Evolutionary conservation across 2,329 filamentous ascomycete species (phyloP).

Genomic region (Ascochyta clinopodiicola): DNA sequence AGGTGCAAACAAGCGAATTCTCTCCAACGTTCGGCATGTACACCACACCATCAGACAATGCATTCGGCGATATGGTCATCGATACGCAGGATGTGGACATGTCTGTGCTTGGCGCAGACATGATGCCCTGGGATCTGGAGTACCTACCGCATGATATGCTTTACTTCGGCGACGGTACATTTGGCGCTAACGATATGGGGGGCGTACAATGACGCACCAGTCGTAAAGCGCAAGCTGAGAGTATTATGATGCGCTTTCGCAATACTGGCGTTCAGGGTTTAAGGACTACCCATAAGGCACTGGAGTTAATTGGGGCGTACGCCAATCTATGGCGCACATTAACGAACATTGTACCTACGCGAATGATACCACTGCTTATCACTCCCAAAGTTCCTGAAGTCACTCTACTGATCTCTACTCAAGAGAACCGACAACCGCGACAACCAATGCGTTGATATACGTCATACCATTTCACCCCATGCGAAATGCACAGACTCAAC

Average conservation of each 20-base stretch:
- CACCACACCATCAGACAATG: constrained; percentile 33
- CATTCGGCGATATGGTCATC: constrained; percentile 68
- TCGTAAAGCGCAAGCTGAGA: neutral
- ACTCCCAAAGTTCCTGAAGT: neutral
- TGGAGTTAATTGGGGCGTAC: neutral
- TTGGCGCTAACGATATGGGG: constrained; percentile 8
- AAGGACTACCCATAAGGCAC: neutral
- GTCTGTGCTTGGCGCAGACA: constrained; percentile 69
- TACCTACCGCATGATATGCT: constrained; percentile 73
- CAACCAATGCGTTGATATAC: neutral
- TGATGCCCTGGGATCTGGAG: constrained; percentile 75
- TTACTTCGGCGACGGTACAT: constrained; percentile 40
- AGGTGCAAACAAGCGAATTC: constrained; percentile 18
- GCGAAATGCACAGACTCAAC: neutral
- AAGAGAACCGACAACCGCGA: neutral
- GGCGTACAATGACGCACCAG: neutral
- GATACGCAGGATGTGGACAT: constrained; percentile 81
- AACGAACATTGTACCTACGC: neutral
- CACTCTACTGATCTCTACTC: neutral
- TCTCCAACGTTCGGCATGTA: constrained; percentile 37
- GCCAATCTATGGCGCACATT: neutral
- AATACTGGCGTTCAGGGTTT: constrained; percentile 7
- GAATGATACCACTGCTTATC: constrained; percentile 12
- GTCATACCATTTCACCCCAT: neutral
- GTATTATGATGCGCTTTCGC: neutral